Base-by-base conservation (phyloP, 1,284 basidiomycete species). In the Tausonia pullulans region DNA sequence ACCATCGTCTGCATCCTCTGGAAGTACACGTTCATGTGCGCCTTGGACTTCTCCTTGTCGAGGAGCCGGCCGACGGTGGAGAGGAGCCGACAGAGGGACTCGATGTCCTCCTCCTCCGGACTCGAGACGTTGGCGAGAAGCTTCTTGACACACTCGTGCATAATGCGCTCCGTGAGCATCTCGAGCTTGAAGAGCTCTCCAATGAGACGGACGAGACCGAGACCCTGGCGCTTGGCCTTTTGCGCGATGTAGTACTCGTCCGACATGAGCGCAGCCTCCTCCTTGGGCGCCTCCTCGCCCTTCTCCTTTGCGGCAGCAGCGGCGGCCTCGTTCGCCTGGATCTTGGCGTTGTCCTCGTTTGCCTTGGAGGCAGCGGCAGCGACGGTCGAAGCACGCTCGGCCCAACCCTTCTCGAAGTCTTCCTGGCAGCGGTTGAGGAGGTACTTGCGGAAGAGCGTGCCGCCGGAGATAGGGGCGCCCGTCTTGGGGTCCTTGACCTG, bases 31-130 rank as follows among this genome's bases (percentile, higher is more conserved):
- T 91, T 87, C 84, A 98, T 88, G 72, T 91, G 87, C 14, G 82
- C 84, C 60, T 83, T 82, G 54, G 88, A 88, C 79, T 90, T 92
- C 27, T 77, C 75, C 0, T 83, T 84, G 73, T 98, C 94, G 67
- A 96, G 83, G 52, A 83, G 79, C 67, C 81, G 80, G 61, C 95
- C 95, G 65, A 97, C 90, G 6, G 93, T 98, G 53, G 86, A 83
- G 67, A 98, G 78, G 62, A 98, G 82, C 77, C 93, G 92, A 82
- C 91, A 96, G 68, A 97, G 83, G 58, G 87, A 91, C 80, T 98
- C 95, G 70, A 98, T 89, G 74, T 98, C 93, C 78, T 97, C 95
- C 78, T 98, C 95, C 74, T 97, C 92, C 0, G 94, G 94, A 72
- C 90, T 89, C 67, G 90, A 86, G 66, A 94, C 87, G 74, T 97